Base-by-base conservation (phyloP, 1,284 basidiomycete genomes). In the Ustilago esculenta region DNA sequence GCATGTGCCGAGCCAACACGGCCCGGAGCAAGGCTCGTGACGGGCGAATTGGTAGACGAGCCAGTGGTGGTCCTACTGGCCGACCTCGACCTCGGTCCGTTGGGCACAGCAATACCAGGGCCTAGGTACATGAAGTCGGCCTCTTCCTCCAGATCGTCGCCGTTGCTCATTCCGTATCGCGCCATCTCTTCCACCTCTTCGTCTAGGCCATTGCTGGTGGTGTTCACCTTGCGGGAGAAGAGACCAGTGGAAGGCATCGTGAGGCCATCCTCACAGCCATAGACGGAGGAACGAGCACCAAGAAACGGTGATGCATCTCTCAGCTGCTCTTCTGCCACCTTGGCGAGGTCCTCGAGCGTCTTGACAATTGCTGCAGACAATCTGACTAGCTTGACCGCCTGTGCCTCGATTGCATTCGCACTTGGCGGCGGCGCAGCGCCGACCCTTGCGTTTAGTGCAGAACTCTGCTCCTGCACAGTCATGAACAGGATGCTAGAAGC, bases 41-140 rank as follows among this genome's bases (percentile, higher is more conserved):
- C 55, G 11, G 66, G 66, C 8, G 68, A 71, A 21, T 50, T 51
- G 36, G 45, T 29, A 25, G 39, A 46, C 27, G 69, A 58, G 12
- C 46, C 50, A 15, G 43, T 17, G 0, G 57, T 54, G 5, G 69
- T 35, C 11, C 54, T 52, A 33, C 54, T 53, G 39, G 36, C 54
- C 12, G 58, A 61, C 23, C 61, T 33, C 4, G 67, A 48, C 4
- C 72, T 44, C 4, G 73, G 73, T 0, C 75, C 75, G 27, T 76
- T 75, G 9, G 75, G 75, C 29, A 75, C 76, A 12, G 64, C 69
- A 14, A 77, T 66, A 32, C 72, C 76, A 17, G 76, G 76, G 10
- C 74, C 74, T 12, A 75, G 58, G 36, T 70, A 77, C 72, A 77
- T 75, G 46, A 75, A 71, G 18, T 72, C 73, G 30, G 53, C 50